Evolutionary conservation across 371 early-diverging fungal species (phyloP), one percentile per base, ranked within the genome.

Genomic region (Smittium mucronatum): DNA sequence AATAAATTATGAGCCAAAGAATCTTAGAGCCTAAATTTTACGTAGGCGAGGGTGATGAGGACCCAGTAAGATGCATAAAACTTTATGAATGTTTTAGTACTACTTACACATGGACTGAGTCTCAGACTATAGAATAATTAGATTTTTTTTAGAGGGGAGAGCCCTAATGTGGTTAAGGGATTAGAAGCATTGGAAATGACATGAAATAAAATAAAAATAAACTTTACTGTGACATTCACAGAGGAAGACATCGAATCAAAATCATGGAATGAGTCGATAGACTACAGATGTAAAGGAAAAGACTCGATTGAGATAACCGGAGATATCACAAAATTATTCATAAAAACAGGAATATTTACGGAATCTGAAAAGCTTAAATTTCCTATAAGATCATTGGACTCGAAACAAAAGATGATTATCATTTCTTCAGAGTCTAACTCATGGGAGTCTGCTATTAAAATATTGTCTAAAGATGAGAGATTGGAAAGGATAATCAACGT

Each of bases 131-230:
- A n/a, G n/a, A n/a, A n/a, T n/a, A n/a, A n/a, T n/a, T n/a, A n/a
- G n/a, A n/a, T n/a, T n/a, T n/a, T 61, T 61, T 33, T 11, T 61
- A n/a, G 63, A 61, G 33, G 63, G 33, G 31, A 61, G 26, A 26
- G 63, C 63, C 29, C 63, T 61, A n/a, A 33, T 61, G 33, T 61
- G 63, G 63, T 61, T 61, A 61, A 61, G 33, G 63, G 63, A 61
- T 11, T 15, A 5, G 63, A 15, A 11, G 16, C 29, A 5, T 5
- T 16, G 5, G 63, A 61, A 5, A 30, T 26, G n/a, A n/a, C 16
- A 61, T 61, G 63, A 26, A 33, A 11, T 11, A 26, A 61, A 5
- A 11, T 61, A 33, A 61, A 61, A 61, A 33, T 11, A n/a, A 61
- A 33, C 11, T 33, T 61, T 33, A 33, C 26, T 61, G 63, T 15